These are phyloP conservation scores for Obba rivulosa DNA, from an alignment of 768 basidiomycete genomes.

Conservation along the genomic window DNA sequence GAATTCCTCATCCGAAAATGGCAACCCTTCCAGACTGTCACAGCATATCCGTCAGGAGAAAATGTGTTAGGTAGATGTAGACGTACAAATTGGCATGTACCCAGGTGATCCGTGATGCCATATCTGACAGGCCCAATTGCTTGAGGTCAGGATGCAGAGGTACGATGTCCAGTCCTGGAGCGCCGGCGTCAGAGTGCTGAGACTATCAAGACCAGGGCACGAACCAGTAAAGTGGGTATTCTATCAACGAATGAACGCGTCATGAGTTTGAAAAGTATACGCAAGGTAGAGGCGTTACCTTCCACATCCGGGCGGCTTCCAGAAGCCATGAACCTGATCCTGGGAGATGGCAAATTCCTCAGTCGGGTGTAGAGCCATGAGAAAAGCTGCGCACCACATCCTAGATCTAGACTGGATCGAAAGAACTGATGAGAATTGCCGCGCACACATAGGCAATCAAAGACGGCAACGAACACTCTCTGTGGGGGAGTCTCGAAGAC, in stretches of 20 bases:
- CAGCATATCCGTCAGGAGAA: neutral
- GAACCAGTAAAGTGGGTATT: constrained; percentile 59
- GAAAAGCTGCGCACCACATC: constrained; percentile 49
- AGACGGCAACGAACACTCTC: constrained; percentile 46
- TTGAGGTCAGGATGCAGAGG: constrained; percentile 67
- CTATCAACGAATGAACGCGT: constrained; percentile 24
- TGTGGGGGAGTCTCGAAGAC: constrained; percentile 53
- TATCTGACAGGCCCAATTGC: constrained; percentile 49
- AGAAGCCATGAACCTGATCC: constrained; percentile 75
- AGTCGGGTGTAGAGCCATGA: neutral
- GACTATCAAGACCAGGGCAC: constrained; percentile 10
- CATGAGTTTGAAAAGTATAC: neutral
- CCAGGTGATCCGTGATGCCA: constrained; percentile 63
- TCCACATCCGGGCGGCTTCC: constrained; percentile 60
- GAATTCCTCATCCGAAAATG: constrained; percentile 68
- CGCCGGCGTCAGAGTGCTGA: neutral
- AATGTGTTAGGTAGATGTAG: constrained; percentile 3
- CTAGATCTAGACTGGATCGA: constrained; percentile 55
- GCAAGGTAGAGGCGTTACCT: constrained; percentile 27
- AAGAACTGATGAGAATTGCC: constrained; percentile 1
- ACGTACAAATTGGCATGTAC: constrained; percentile 69
- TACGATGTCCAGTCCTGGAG: constrained; percentile 61
- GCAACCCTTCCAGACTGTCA: constrained; percentile 57
- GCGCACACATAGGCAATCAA: neutral
- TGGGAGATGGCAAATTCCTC: constrained; percentile 18